These are phyloP conservation scores for Persicaria tinctoria DNA, from an alignment of 148 eudicot species.

Conservation along the genomic window DNA sequence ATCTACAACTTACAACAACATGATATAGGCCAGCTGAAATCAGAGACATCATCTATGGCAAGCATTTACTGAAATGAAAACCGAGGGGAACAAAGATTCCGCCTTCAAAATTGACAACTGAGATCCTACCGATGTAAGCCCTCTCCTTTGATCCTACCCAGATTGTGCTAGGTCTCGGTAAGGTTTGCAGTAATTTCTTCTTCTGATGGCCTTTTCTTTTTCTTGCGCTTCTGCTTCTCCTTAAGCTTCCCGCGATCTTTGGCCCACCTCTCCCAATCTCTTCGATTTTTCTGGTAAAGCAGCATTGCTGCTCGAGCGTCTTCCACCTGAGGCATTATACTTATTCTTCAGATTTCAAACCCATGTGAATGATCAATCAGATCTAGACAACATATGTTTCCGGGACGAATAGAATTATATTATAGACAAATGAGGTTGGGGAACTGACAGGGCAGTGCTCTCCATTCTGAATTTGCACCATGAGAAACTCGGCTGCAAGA, in stretches of 20 bases:
- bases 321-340: constrained; percentile 48
- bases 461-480: constrained; percentile 78
- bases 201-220: constrained; percentile 32
- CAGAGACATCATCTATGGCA: not conserved
- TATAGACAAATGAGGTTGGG: not conserved
- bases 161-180: not conserved
- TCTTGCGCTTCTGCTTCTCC: constrained; percentile 72
- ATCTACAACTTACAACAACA: not conserved
- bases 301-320: constrained; percentile 97
- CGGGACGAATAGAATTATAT: not conserved
- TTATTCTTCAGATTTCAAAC: not conserved
- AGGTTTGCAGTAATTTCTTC: not conserved
- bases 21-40: not conserved
- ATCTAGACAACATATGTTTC: no score
- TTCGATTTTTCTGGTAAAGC: constrained; percentile 69
- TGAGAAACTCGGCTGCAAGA: constrained; percentile 77
- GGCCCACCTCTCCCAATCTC: constrained; percentile 66
- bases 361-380: not conserved
- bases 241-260: constrained; percentile 48
- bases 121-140: not conserved
- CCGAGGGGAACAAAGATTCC: not conserved
- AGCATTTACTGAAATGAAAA: not conserved
- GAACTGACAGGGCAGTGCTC: constrained; percentile 95
- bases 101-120: not conserved
- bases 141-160: not conserved